Base-by-base conservation (phyloP, 176 grass and related monocot species). In the Themeda triandra region DNA sequence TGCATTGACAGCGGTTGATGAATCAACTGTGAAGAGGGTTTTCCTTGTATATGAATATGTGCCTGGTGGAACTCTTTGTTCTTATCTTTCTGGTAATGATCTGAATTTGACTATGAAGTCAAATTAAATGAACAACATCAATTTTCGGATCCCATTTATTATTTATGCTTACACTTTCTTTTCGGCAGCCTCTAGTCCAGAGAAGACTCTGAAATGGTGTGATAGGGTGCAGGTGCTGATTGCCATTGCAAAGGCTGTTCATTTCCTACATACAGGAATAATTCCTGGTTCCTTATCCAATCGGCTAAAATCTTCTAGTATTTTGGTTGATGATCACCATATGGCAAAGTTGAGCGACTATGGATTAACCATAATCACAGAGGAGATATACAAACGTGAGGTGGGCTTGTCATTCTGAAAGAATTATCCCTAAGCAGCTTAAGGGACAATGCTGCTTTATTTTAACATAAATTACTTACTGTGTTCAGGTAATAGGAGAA, bases 261-360 rank as follows among this genome's bases (percentile, higher is more conserved):
- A 98, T 89, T 98, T 98, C 75, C 86, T 98, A 56, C 95, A 98
- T 83, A 98, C 92, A 33, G 92, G 95, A 80, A 95, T 95, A 84
- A 98, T 98, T 84, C 95, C 95, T 84, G 95, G 95, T 91, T 98
- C 91, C 73, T 86, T 86, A n/a, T 95, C 93, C 78, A 98, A 98
- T 80, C 88, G 91, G 42, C 60, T 98, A 65, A 98, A 92, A 79
- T 77, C 87, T 51, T 88, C 76, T 49, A 92, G 87, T 87, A 88
- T 98, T 86, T 88, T 98, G 77, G 76, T 98, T 82, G 92, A 98
- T 17, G 95, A 98, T 85, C 91, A 98, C 77, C 85, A 87, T 23
- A 68, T 88, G 49, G 89, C 85, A 51, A 98, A 98, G 92, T 85
- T 98, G 69, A 95, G 95, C 1, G 95, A 98, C 88, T 98, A 95